Percentiles rank a stretch among this genome's conserved stretches.
These are phyloP conservation scores for Periglandula ipomoeae DNA, from an alignment of 2,329 filamentous ascomycete species.

Conservation along the genomic window DNA sequence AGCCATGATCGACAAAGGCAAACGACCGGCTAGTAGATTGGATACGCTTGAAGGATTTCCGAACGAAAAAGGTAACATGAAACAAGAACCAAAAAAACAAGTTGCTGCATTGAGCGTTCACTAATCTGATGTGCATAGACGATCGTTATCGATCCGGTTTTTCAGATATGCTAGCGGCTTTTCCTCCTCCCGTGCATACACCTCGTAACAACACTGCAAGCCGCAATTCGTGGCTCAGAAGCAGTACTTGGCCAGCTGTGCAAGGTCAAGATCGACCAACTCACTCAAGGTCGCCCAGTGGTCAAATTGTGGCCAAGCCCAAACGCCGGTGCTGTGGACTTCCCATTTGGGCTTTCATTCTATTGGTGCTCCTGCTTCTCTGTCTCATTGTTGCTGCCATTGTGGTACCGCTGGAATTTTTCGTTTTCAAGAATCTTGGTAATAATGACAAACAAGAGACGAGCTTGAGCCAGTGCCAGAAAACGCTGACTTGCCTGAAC, in stretches of 20 bases:
- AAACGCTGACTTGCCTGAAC: constrained; percentile 60
- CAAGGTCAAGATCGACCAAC: constrained; percentile 13
- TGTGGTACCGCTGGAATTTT: constrained; percentile 62
- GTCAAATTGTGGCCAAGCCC: constrained; percentile 14
- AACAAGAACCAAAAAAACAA: not conserved
- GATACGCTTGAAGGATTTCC: constrained; percentile 44
- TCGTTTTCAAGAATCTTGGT: constrained; percentile 46
- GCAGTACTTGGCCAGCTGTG: constrained; percentile 40
- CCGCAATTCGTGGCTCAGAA: constrained; percentile 35
- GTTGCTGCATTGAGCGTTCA: not conserved
- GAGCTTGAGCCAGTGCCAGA: constrained; percentile 45
- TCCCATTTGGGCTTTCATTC: constrained; percentile 67
- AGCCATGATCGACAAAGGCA: constrained; percentile 78
- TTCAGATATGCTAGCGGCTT: constrained; percentile 58
- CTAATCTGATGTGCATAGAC: constrained; percentile 17
- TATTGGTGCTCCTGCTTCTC: constrained; percentile 55
- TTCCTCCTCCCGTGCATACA: constrained; percentile 50
- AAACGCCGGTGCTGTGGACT: constrained; percentile 71
- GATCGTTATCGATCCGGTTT: constrained; percentile 43
- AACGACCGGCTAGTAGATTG: constrained; percentile 49
- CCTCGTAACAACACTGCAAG: constrained; percentile 32
- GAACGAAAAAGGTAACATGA: constrained; percentile 29
- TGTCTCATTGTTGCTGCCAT: constrained; percentile 72
- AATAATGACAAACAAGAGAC: constrained; percentile 26
- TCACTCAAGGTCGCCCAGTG: constrained; percentile 9